These are phyloP conservation scores for Meyerozyma elateridarum DNA, from an alignment of 1,139 yeast genomes.

Conservation along the genomic window DNA sequence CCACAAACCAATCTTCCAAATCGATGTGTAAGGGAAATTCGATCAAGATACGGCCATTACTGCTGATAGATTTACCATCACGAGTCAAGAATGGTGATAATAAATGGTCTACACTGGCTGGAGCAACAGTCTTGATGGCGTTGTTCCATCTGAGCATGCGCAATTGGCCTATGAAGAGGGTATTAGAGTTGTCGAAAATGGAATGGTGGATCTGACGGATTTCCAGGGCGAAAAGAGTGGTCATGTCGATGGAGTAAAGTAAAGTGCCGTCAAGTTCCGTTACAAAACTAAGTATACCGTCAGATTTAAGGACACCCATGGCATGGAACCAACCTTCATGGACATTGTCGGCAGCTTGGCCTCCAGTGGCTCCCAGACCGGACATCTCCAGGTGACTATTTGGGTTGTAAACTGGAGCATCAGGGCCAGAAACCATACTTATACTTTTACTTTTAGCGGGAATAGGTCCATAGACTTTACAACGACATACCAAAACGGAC, in stretches of 20 bases:
- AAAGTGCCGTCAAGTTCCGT: slow-evolving; percentile 64
- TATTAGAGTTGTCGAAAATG: slow-evolving; percentile 55
- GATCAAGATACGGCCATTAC: slow-evolving; percentile 44
- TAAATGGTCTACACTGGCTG: slow-evolving; percentile 20
- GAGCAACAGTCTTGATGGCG: slow-evolving; percentile 28
- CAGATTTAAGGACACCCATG: slow-evolving; percentile 65
- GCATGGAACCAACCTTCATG: slow-evolving; percentile 71
- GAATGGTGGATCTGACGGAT: slow-evolving; percentile 67
- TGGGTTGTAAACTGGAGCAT: slow-evolving; percentile 42
- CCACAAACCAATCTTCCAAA: slow-evolving; percentile 80
- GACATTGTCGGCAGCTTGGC: slow-evolving; percentile 14
- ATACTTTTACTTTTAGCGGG: slow-evolving; percentile 42
- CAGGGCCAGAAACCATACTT: slow-evolving; percentile 39
- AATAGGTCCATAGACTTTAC: slow-evolving; percentile 60
- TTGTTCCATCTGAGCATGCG: slow-evolving; percentile 48
- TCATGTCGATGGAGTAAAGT: slow-evolving; percentile 60
- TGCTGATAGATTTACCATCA: slow-evolving; percentile 32
- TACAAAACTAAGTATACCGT: slow-evolving; percentile 61
- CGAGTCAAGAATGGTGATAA: slow-evolving; percentile 23
- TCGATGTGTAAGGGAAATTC: slow-evolving; percentile 69
- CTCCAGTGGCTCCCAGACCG: slow-evolving; percentile 4
- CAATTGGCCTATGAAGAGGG: slow-evolving; percentile 55
- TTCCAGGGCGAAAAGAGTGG: slow-evolving; percentile 55
- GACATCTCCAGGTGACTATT: slow-evolving; percentile 9
- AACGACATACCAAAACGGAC: slow-evolving; percentile 56